These are phyloP conservation scores for Fragilariopsis cylindrus DNA, from an alignment of 108 stramenopile species.

Conservation along the genomic window DNA sequence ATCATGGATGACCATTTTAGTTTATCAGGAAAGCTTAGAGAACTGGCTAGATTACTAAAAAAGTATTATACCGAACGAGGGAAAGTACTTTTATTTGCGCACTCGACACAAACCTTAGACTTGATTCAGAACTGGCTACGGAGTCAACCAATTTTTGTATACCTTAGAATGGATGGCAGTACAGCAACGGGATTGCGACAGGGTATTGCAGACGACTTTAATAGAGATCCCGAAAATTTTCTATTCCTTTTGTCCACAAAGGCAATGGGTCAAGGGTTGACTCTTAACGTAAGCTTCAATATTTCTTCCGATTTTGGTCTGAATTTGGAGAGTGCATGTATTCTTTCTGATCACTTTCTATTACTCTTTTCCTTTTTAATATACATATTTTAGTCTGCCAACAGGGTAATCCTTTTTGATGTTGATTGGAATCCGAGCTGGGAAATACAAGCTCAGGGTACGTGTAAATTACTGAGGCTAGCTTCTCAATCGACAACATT, in stretches of 20 bases:
- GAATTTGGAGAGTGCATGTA: no score
- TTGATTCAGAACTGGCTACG: conserved; percentile 75
- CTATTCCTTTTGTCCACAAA: conserved; percentile 87
- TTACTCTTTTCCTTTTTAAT: not conserved
- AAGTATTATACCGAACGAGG: conserved; percentile 43
- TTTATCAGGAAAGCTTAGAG: conserved; percentile 82
- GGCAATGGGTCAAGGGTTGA: conserved; percentile 60
- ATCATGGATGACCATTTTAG: conserved; percentile 77
- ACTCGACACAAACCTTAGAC: conserved; percentile 87
- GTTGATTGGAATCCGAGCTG: conserved; percentile 87
- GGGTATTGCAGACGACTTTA: conserved; percentile 75
- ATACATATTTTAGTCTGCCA: conserved; percentile 45
- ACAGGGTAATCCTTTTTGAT: conserved; percentile 40
- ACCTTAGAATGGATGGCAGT: conserved; percentile 88
- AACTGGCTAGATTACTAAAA: conserved; percentile 47
- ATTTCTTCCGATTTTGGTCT: no score
- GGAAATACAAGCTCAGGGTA: conserved; percentile 78
- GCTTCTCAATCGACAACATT: not conserved
- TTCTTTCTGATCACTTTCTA: no score
- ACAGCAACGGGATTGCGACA: conserved; percentile 38
- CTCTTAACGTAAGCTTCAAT: conserved; percentile 42
- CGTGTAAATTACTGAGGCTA: not conserved
- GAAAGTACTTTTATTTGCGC: conserved; percentile 87
- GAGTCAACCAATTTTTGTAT: conserved; percentile 49
- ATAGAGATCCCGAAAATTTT: conserved; percentile 60